Conservation (phyloP, 2,329 filamentous ascomycete genomes). For the Xylaria arbuscula region DNA sequence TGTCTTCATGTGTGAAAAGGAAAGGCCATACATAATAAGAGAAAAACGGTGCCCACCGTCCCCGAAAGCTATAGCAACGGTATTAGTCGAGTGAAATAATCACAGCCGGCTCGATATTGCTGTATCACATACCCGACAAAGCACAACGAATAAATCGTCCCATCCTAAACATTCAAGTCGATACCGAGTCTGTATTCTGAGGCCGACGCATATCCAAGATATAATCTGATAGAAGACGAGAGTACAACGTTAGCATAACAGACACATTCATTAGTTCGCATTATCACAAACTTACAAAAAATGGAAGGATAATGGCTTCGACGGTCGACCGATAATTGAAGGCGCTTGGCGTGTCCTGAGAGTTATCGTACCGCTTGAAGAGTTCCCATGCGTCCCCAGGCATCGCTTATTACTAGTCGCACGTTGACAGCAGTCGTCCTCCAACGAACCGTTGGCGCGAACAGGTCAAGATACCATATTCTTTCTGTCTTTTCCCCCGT, state of each 20-base stretch:
- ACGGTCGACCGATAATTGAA: constrained; percentile 41
- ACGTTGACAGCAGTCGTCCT: constrained; percentile 26
- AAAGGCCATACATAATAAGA: constrained; percentile 32
- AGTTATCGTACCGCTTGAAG: constrained; percentile 43
- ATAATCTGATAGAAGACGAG: constrained; percentile 37
- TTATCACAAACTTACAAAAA: constrained; percentile 40
- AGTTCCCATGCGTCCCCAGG: constrained; percentile 25
- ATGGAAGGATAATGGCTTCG: constrained; percentile 43
- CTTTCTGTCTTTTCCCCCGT: constrained; percentile 14
- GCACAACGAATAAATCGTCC: constrained; percentile 53
- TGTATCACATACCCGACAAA: constrained; percentile 46
- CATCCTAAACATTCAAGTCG: constrained; percentile 48
- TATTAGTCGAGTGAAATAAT: constrained; percentile 8
- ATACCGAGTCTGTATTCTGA: constrained; percentile 48
- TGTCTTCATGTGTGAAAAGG: neutral
- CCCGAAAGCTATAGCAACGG: constrained; percentile 39
- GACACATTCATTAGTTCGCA: neutral
- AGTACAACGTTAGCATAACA: neutral
- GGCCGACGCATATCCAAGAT: constrained; percentile 45
- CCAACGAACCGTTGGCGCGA: constrained; percentile 30
- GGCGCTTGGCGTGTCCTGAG: constrained; percentile 39
- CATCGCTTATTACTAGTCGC: constrained; percentile 34
- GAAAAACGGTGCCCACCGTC: constrained; percentile 42
- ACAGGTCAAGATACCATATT: constrained; percentile 33
- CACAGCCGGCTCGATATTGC: neutral